Base-by-base conservation (phyloP, 1,284 basidiomycete species). In the Rhodotorula sp. region DNA sequence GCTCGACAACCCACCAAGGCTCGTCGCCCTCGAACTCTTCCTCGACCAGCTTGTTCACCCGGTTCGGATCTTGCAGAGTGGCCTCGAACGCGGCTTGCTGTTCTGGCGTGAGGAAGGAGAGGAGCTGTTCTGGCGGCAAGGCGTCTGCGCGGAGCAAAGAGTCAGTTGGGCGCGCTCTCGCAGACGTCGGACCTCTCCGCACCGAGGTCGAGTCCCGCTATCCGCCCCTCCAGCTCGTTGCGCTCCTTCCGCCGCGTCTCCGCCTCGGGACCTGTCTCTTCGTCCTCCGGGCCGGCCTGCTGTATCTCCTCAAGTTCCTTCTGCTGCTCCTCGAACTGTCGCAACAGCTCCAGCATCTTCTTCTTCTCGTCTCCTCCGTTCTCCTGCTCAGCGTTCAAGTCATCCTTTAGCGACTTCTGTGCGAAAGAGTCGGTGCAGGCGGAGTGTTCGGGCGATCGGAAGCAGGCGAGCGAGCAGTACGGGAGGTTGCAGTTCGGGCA, bases 401-500 rank as follows among this genome's bases (percentile, higher is more conserved):
- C 86, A 2, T 80, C 79, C 70, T 88, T 85, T 4, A 92, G 79
- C 72, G 90, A 86, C 60, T 86, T 86, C 71, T 86, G 86, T 79
- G 90, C 90, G 78, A 92, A 92, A 0, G 81, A 78, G 76, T 91
- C 90, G 24, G 89, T 89, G 80, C 90, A 92, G 77, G 84, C 83
- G 2, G 82, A 81, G 78, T 91, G 90, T 61, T 81, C 76, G 87
- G 90, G 76, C 39, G 88, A 88, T 47, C 88, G 86, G 80, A 90
- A 92, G 79, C 90, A 92, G 20, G 82, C 82, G 51, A 92, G 79
- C 24, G 89, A 89, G 80, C 90, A 92, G 76, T 92, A 92, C 0
- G 85, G 85, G 22, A 89, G 80, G 77, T 92, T 92, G 81, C 91
- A 92, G 27, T 82, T 82, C 36, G 91, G 88, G 74, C 90, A 92